These are phyloP conservation scores for Paraconiothyrium sp. DNA, from an alignment of 2,329 filamentous ascomycete species.

Conservation along the genomic window DNA sequence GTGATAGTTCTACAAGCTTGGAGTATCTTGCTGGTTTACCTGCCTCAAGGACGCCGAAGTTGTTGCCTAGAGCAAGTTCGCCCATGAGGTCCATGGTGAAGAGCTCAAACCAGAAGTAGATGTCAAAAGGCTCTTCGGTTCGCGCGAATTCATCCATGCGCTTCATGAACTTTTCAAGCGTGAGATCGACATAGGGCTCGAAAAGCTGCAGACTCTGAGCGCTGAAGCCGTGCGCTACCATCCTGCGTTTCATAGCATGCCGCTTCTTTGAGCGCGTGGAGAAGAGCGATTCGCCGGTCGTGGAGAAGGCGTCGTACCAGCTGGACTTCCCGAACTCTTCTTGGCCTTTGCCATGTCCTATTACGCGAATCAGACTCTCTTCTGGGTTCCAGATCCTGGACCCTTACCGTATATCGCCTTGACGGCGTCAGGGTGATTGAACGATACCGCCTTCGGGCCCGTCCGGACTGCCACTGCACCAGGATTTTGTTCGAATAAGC, in stretches of 20 bases:
- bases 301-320: conserved; percentile 29
- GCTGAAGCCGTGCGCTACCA: conserved; percentile 28
- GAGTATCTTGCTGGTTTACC: conserved; percentile 25
- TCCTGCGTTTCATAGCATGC: conserved; percentile 26
- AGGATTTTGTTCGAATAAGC: conserved; percentile 22
- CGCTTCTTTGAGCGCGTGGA: conserved; percentile 28
- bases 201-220: conserved; percentile 24
- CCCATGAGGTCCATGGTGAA: conserved; percentile 32
- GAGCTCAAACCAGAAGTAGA: conserved; percentile 30
- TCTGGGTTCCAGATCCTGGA: background rate
- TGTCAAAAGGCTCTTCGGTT: conserved; percentile 22
- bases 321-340: conserved; percentile 26
- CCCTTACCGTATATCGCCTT: conserved; percentile 27
- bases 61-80: conserved; percentile 24
- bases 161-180: conserved; percentile 23
- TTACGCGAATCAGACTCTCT: background rate
- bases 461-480: conserved; percentile 24
- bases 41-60: conserved; percentile 24
- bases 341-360: conserved; percentile 22
- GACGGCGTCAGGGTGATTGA: conserved; percentile 29
- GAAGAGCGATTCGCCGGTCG: conserved; percentile 28
- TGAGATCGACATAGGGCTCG: conserved; percentile 25
- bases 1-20: conserved; percentile 24
- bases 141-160: conserved; percentile 26
- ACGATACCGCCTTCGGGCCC: conserved; percentile 25